Percentiles rank a stretch among this genome's conserved stretches.
phyloP scores from a whole-genome alignment of 257 asterid genomes.

The Salvia hispanica region DNA sequence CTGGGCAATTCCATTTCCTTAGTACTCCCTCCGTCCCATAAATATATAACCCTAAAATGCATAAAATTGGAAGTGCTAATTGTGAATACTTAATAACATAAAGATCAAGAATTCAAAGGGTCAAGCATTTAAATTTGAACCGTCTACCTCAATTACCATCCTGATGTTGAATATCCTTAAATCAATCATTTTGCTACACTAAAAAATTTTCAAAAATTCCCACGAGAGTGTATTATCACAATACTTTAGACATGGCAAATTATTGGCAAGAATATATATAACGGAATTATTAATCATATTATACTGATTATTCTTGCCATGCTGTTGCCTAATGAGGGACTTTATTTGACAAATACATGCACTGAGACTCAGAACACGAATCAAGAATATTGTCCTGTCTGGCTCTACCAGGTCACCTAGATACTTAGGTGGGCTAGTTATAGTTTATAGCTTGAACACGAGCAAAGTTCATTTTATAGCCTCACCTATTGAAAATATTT shows the following conservation, averaged over 20 bases:
- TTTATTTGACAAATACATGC: neutral
- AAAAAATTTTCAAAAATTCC: constrained; percentile 9
- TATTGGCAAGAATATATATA: neutral
- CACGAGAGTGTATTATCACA: neutral
- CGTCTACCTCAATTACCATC: constrained; percentile 19
- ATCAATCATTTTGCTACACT: constrained; percentile 1
- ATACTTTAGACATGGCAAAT: neutral
- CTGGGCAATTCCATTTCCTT: neutral
- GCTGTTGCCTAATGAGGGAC: neutral
- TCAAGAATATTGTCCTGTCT: neutral
- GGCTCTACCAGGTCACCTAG: neutral
- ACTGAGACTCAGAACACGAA: neutral
- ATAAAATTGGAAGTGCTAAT: too few species aligned
- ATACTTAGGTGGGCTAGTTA: neutral
- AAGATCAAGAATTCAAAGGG: constrained; percentile 13
- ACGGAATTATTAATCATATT: neutral
- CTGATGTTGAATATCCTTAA: constrained; percentile 22
- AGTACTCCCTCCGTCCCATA: too few species aligned
- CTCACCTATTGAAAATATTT: too few species aligned
- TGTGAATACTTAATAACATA: too few species aligned
- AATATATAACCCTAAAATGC: too few species aligned
- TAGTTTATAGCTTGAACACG: too few species aligned
- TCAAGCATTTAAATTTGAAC: constrained; percentile 16
- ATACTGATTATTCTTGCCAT: neutral
- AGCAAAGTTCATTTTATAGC: too few species aligned